Conservation (phyloP, 2,329 filamentous ascomycete species). For the Xylariaceae sp. region DNA sequence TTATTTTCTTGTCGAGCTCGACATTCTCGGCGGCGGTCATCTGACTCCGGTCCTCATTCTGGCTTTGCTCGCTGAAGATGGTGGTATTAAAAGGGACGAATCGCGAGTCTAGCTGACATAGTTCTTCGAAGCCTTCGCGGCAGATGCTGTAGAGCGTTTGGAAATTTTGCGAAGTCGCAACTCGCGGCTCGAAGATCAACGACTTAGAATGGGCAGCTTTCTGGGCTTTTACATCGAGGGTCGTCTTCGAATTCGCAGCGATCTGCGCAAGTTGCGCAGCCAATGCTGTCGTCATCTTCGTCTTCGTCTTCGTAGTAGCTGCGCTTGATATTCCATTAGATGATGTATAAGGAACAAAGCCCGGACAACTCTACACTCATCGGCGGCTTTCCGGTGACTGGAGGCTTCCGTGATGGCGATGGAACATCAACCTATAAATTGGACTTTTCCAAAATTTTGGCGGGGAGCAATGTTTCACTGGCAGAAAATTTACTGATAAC, state of each 20-base stretch:
- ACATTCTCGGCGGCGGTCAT: slow-evolving; percentile 82
- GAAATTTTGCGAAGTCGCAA: slow-evolving; percentile 87
- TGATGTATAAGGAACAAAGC: neutral
- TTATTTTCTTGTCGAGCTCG: slow-evolving; percentile 75
- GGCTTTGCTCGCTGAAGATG: slow-evolving; percentile 93
- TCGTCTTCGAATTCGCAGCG: slow-evolving; percentile 84
- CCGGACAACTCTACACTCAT: neutral
- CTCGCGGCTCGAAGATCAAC: slow-evolving; percentile 84
- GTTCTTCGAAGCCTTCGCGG: slow-evolving; percentile 84
- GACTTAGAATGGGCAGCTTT: slow-evolving; percentile 92
- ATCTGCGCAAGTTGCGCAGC: slow-evolving; percentile 94
- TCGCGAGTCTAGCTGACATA: slow-evolving; percentile 82
- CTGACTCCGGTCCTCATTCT: slow-evolving; percentile 81
- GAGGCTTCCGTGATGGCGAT: neutral
- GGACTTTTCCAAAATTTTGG: slow-evolving; percentile 32
- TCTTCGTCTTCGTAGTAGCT: slow-evolving; percentile 40
- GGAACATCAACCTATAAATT: slow-evolving; percentile 8
- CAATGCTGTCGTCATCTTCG: slow-evolving; percentile 77
- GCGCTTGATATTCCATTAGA: slow-evolving; percentile 23
- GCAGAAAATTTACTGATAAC: slow-evolving; percentile 29
- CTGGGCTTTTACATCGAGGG: slow-evolving; percentile 90
- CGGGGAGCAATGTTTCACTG: slow-evolving; percentile 31
- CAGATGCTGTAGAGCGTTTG: slow-evolving; percentile 87
- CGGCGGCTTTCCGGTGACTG: neutral
- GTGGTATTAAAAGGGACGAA: slow-evolving; percentile 75